These are phyloP conservation scores for Neoascochyta sp. DNA, from an alignment of 2,329 filamentous ascomycete genomes.

Conservation along the genomic window DNA sequence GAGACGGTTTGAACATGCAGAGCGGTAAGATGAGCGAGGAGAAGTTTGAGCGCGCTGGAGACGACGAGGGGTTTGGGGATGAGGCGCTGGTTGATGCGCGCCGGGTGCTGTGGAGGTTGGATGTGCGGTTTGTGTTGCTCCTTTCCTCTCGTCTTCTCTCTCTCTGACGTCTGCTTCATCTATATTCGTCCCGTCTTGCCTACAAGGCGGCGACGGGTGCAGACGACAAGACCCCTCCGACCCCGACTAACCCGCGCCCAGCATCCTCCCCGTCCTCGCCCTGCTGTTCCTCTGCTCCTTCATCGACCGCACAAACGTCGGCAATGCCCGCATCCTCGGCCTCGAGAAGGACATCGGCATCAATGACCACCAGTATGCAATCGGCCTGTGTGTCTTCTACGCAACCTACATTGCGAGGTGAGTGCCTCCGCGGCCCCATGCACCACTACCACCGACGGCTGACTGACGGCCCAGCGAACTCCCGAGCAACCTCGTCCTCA, in stretches of 20 bases:
- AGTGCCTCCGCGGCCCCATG: too few relatives aligned
- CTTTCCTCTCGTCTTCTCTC: constrained; percentile 3
- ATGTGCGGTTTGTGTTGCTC: constrained; percentile 43
- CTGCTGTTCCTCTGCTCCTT: constrained; percentile 64
- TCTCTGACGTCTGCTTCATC: too few relatives aligned
- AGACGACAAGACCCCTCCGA: too few relatives aligned
- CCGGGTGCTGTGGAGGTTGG: constrained; percentile 53
- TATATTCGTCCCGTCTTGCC: too few relatives aligned
- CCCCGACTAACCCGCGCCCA: constrained; percentile 31
- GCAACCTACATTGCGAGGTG: constrained; percentile 60
- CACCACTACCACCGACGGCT: constrained; percentile 4
- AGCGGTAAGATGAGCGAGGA: constrained; percentile 25
- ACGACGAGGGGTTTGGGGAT: constrained; percentile 16
- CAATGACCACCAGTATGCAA: constrained; percentile 60
- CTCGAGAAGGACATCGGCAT: constrained; percentile 56
- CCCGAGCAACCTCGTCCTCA: constrained; percentile 62
- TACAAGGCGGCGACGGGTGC: too few relatives aligned
- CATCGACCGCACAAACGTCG: constrained; percentile 68
- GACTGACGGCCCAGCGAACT: constrained; percentile 50
- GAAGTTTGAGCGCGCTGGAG: constrained; percentile 18
- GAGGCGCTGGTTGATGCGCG: constrained; percentile 11
- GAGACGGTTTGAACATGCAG: constrained; percentile 11
- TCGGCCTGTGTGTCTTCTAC: constrained; percentile 63
- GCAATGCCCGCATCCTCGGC: constrained; percentile 64
- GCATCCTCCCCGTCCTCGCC: constrained; percentile 61